A percentile compares a stretch with the other conserved stretches of the same genome.
Conservation (phyloP, 2,329 filamentous ascomycete genomes). For the Aspergillus pseudotamarii region DNA sequence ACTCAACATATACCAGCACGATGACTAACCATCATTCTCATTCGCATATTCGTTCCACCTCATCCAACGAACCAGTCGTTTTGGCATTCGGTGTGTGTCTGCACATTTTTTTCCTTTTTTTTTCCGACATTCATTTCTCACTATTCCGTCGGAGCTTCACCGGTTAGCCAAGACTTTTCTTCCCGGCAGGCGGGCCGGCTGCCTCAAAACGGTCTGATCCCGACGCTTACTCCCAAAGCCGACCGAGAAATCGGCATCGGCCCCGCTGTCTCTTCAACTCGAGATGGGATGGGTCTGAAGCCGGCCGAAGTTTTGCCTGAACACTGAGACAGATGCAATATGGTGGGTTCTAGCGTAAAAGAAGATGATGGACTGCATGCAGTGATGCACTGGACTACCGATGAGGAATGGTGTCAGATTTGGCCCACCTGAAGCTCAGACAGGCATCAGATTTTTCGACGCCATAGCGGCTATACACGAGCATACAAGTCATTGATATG, state of each 20-base stretch:
- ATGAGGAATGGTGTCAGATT: not conserved
- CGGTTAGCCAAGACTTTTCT: conserved; percentile 2
- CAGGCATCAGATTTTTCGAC: not conserved
- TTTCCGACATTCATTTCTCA: not conserved
- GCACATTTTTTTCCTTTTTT: not conserved
- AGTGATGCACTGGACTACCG: not conserved
- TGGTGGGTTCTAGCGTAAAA: not conserved
- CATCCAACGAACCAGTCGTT: not conserved
- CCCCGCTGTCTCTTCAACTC: not conserved
- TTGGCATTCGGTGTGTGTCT: conserved; percentile 3
- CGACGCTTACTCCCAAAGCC: not conserved
- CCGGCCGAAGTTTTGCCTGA: conserved; percentile 5
- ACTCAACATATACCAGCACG: not conserved
- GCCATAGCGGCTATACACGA: not conserved
- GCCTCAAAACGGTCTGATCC: not conserved
- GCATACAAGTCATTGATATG: not conserved
- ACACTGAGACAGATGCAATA: not conserved
- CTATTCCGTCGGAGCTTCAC: not conserved
- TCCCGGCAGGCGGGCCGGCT: not conserved
- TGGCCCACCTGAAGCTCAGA: not conserved
- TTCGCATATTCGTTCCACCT: conserved; percentile 6
- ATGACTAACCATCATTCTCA: conserved; percentile 5
- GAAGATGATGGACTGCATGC: not conserved
- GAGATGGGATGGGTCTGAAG: not conserved
- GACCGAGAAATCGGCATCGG: conserved; percentile 7